Conservation (phyloP, 164 flowering plant species). For the Hamamelis virginiana region DNA sequence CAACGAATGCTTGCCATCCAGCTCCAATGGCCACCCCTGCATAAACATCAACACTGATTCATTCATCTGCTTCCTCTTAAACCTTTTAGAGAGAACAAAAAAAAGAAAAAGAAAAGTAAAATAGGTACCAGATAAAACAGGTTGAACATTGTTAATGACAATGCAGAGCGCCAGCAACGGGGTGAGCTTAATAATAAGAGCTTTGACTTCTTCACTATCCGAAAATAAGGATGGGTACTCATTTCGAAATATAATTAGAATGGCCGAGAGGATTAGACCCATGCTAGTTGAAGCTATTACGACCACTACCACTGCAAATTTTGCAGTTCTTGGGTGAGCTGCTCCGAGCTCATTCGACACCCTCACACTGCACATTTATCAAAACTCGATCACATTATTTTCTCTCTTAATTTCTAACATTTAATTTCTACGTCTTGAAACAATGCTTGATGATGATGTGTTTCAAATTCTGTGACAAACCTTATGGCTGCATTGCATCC, state of each 20-base stretch:
- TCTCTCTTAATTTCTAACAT: too few relatives aligned
- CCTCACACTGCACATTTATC: constrained; percentile 52
- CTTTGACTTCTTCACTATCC: constrained; percentile 29
- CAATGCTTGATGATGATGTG: too few relatives aligned
- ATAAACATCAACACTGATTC: too few relatives aligned
- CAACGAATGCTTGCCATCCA: constrained; percentile 75
- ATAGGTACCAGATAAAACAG: constrained; percentile 55
- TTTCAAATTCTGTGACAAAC: constrained; percentile 24
- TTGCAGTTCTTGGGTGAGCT: constrained; percentile 63
- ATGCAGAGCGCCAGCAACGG: constrained; percentile 49
- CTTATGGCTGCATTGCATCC: constrained; percentile 83
- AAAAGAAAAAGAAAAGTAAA: background rate
- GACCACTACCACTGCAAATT: constrained; percentile 56
- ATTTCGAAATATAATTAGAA: constrained; percentile 31
- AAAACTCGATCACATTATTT: too few relatives aligned
- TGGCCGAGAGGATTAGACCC: constrained; percentile 34
- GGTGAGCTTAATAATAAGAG: constrained; percentile 44
- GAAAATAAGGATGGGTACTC: constrained; percentile 49
- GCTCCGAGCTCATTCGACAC: constrained; percentile 79
- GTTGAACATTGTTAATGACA: constrained; percentile 55
- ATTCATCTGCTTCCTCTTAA: too few relatives aligned
- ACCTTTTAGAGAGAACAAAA: too few relatives aligned
- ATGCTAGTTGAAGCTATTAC: constrained; percentile 36
- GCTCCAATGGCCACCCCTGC: constrained; percentile 82
- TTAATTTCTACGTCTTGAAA: too few relatives aligned